Base-by-base conservation (phyloP, 2,329 filamentous ascomycete species). In the Beauveria australis region DNA sequence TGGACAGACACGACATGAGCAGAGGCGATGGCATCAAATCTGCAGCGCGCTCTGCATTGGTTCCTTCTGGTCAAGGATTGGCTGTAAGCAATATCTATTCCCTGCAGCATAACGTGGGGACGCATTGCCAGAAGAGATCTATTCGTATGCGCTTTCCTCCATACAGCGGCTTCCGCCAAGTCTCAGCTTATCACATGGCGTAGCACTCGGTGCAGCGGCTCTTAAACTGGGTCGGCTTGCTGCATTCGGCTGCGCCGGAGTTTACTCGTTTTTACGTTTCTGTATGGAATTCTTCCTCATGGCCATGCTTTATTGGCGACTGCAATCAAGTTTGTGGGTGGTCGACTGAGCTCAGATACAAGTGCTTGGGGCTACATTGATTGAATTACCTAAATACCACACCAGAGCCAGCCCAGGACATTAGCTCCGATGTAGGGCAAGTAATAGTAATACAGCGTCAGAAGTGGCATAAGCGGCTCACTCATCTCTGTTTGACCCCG, bases 391-490 rank as follows among this genome's bases (percentile, higher is more conserved):
- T 14, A n/a, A n/a, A n/a, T n/a, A 37, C 33, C 33, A 37, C 33
- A 37, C 12, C 33, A 5, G 5, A 37, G 33, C 33, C 28, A 46
- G 5, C 44, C 56, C 47, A 52, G 48, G 18, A 19, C 33, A 53
- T 52, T 59, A 59, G 56, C 56, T 59, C 48, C 56, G 48, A 59
- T 46, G 56, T 58, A 59, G 48, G 48, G 30, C 24, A 5, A 14
- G 18, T 18, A 37, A 16, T 40, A 59, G 56, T 59, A 59, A 59
- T 59, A 59, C 22, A 33, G 40, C 19, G 56, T 59, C 56, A 59
- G 56, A 59, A 28, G 22, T 59, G 48, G 12, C 56, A 59, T 59
- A 59, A 53, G 40, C 56, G 55, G 30, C 55, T 58, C 55, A 51
- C 46, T 58, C 46, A 58, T 51, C 37, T 51, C 18, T 19, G 40